Evolutionary conservation across 2,329 filamentous ascomycete species (phyloP).

Genomic region (Pyricularia pennisetigena): DNA sequence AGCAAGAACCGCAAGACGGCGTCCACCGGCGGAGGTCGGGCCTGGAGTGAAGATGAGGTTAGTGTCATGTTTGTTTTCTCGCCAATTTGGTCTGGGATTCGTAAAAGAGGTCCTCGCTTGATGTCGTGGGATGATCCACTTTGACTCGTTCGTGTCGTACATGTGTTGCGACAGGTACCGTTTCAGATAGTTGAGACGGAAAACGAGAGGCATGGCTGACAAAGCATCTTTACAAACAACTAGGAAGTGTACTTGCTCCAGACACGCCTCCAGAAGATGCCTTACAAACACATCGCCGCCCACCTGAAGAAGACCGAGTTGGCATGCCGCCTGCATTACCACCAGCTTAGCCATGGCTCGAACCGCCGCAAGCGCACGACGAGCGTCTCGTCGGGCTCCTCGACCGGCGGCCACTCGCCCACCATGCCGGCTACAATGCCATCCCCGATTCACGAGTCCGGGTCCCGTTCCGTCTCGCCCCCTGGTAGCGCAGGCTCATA

Average conservation of each 20-base stretch:
- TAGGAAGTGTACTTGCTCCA: conserved; percentile 78
- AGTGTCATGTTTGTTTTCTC: conserved; percentile 13
- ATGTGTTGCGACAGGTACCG: neutral
- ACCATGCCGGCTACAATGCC: conserved; percentile 34
- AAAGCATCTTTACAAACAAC: conserved; percentile 2
- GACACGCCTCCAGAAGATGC: conserved; percentile 79
- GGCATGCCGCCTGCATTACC: conserved; percentile 78
- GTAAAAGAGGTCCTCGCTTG: neutral
- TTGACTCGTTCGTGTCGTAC: conserved; percentile 2
- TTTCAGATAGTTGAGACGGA: conserved; percentile 3
- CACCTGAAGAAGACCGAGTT: conserved; percentile 83
- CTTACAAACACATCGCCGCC: conserved; percentile 81
- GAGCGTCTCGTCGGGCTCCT: conserved; percentile 59
- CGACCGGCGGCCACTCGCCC: conserved; percentile 39
- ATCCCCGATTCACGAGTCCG: conserved; percentile 39
- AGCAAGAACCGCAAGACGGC: conserved; percentile 57
- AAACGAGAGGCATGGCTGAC: conserved; percentile 1
- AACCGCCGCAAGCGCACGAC: conserved; percentile 69
- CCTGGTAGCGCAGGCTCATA: conserved; percentile 34
- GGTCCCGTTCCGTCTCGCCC: conserved; percentile 38
- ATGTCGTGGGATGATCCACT: neutral
- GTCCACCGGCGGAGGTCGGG: conserved; percentile 65
- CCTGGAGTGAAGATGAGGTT: conserved; percentile 83
- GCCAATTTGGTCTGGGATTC: neutral
- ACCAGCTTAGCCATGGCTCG: conserved; percentile 74